Evolutionary conservation across 257 asterid species (phyloP).

Genomic region (Gardenia jasminoides): DNA sequence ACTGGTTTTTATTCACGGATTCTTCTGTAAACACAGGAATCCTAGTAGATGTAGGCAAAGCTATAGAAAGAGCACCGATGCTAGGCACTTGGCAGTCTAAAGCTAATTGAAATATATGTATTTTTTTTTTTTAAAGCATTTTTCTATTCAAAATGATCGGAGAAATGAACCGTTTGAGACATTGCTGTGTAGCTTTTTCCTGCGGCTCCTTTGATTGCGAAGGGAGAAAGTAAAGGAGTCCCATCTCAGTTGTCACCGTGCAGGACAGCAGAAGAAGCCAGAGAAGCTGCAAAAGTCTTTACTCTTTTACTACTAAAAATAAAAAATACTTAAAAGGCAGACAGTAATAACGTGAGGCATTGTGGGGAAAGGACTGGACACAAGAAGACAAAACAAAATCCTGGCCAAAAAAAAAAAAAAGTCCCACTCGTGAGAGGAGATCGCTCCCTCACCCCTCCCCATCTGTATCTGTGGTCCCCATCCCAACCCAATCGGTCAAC

Average conservation of each 20-base stretch:
- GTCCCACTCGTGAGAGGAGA: conserved; percentile 16
- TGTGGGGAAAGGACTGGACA: neutral
- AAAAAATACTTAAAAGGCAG: neutral
- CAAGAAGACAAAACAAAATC: conserved; percentile 19
- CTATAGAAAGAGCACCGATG: too few relatives aligned
- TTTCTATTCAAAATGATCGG: neutral
- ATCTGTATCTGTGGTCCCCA: conserved; percentile 14
- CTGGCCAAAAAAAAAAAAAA: too few relatives aligned
- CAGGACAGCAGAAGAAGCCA: too few relatives aligned
- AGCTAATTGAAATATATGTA: neutral
- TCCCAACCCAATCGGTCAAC: conserved; percentile 9
- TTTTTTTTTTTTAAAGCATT: neutral
- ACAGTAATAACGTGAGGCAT: conserved; percentile 17
- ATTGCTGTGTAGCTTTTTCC: neutral
- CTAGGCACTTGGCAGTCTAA: neutral
- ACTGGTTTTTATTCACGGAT: too few relatives aligned
- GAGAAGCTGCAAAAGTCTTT: too few relatives aligned
- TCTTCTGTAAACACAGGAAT: too few relatives aligned
- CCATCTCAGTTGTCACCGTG: too few relatives aligned
- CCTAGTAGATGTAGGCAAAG: too few relatives aligned
- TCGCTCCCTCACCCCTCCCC: neutral
- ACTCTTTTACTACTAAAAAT: too few relatives aligned
- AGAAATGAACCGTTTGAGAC: neutral
- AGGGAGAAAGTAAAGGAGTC: conserved; percentile 2
- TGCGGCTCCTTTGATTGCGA: neutral